phyloP scores from a whole-genome alignment of 139 green algal species.

The Astrephomene gubernaculifera region DNA sequence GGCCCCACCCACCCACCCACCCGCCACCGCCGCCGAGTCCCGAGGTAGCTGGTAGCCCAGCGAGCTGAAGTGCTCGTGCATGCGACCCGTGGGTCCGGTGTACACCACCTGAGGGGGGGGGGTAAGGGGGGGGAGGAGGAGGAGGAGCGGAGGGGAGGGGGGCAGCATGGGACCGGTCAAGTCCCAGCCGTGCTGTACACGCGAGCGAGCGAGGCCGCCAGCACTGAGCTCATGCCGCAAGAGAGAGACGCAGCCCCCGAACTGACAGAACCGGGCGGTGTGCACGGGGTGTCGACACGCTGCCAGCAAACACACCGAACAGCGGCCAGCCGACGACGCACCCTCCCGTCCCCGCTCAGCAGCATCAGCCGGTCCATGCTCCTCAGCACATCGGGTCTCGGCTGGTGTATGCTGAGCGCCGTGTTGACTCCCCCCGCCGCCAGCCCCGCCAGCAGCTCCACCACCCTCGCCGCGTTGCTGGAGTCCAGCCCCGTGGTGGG shows the following conservation, averaged over 20 bases:
- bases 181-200: too few species aligned
- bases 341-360: conserved; percentile 64
- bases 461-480: conserved; percentile 75
- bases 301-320: too few species aligned
- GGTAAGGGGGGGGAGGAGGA: neutral
- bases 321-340: too few species aligned
- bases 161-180: neutral
- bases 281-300: too few species aligned
- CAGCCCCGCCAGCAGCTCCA: conserved; percentile 73
- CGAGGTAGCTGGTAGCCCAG: conserved; percentile 54
- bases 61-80: conserved; percentile 54
- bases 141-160: neutral
- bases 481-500: conserved; percentile 79
- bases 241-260: too few species aligned
- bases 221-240: too few species aligned
- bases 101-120: conserved; percentile 60
- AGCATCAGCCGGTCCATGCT: conserved; percentile 73
- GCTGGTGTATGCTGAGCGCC: conserved; percentile 79
- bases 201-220: too few species aligned
- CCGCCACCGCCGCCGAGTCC: conserved; percentile 61
- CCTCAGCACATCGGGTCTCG: conserved; percentile 73
- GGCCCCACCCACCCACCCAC: conserved; percentile 8
- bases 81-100: conserved; percentile 55
- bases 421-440: conserved; percentile 62
- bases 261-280: too few species aligned